phyloP scores from a whole-genome alignment of 2,329 filamentous ascomycete genomes.

The Mollisiaceae sp. region DNA sequence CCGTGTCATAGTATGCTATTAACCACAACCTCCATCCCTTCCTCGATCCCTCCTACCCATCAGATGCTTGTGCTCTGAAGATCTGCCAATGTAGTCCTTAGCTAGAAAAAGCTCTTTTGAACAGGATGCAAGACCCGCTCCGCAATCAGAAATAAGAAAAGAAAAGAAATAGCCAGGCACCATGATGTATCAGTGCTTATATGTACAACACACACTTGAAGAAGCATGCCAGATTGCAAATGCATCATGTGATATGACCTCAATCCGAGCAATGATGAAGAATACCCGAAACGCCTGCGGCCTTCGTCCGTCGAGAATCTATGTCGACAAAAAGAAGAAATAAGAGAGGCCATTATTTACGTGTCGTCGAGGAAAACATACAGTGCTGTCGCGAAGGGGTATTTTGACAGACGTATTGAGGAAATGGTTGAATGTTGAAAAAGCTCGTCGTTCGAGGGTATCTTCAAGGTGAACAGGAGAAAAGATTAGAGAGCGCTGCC shows the following conservation, averaged over 20 bases:
- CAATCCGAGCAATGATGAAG: not conserved
- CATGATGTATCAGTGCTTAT: constrained; percentile 5
- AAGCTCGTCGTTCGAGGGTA: constrained; percentile 19
- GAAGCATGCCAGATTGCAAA: not conserved
- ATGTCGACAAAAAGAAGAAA: constrained; percentile 32
- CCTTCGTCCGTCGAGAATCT: constrained; percentile 27
- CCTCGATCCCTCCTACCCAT: not conserved
- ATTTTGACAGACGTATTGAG: constrained; percentile 24
- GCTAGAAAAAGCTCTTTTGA: constrained; percentile 7
- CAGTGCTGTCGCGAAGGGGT: constrained; percentile 20
- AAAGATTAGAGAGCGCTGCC: constrained; percentile 28
- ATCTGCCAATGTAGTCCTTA: not conserved
- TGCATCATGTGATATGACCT: constrained; percentile 4
- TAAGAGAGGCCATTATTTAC: constrained; percentile 34
- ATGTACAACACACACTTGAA: constrained; percentile 19
- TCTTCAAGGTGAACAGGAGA: not conserved
- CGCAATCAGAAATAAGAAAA: constrained; percentile 15
- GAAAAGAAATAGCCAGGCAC: constrained; percentile 1
- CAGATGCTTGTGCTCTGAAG: not conserved
- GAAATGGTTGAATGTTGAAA: constrained; percentile 28
- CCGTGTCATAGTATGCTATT: too few relatives aligned
- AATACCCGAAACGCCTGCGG: constrained; percentile 8
- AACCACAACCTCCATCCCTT: too few relatives aligned
- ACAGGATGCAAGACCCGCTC: constrained; percentile 31
- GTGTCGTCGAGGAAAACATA: constrained; percentile 10